phyloP scores from a whole-genome alignment of 768 basidiomycete species.

The Amanita muscaria region DNA sequence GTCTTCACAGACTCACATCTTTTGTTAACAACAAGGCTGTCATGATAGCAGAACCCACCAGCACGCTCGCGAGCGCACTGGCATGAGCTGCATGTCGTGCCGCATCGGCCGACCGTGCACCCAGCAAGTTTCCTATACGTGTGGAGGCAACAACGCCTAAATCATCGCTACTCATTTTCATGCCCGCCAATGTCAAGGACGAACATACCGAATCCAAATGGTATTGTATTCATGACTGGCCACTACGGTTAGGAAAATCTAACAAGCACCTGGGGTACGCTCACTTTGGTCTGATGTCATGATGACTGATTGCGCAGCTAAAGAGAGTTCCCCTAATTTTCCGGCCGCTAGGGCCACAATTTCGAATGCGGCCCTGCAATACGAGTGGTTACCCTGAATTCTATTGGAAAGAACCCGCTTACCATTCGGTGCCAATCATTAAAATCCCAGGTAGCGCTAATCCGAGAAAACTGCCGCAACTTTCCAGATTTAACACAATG shows the following conservation, averaged over 20 bases:
- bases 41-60: conserved; percentile 54
- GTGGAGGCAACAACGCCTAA: conserved; percentile 64
- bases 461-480: conserved; percentile 50
- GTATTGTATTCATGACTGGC: conserved; percentile 61
- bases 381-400: conserved; percentile 1
- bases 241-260: conserved; percentile 1
- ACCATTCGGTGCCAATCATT: conserved; percentile 81
- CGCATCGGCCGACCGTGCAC: conserved; percentile 39
- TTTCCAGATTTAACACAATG: conserved; percentile 34
- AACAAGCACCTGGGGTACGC: conserved; percentile 7
- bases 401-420: conserved; percentile 11
- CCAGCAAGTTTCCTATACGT: conserved; percentile 67
- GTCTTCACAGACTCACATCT: conserved; percentile 33
- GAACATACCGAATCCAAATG: conserved; percentile 51
- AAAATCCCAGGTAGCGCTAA: conserved; percentile 71
- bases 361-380: conserved; percentile 66
- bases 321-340: conserved; percentile 51
- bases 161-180: too few species aligned
- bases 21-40: conserved; percentile 42
- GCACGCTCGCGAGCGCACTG: conserved; percentile 53
- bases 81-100: conserved; percentile 56
- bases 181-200: too few species aligned
- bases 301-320: conserved; percentile 71
- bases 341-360: conserved; percentile 76
- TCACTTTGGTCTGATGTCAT: conserved; percentile 76